Evolutionary conservation across 139 green algal species (phyloP).

Genomic region (Pleodorina starrii): DNA sequence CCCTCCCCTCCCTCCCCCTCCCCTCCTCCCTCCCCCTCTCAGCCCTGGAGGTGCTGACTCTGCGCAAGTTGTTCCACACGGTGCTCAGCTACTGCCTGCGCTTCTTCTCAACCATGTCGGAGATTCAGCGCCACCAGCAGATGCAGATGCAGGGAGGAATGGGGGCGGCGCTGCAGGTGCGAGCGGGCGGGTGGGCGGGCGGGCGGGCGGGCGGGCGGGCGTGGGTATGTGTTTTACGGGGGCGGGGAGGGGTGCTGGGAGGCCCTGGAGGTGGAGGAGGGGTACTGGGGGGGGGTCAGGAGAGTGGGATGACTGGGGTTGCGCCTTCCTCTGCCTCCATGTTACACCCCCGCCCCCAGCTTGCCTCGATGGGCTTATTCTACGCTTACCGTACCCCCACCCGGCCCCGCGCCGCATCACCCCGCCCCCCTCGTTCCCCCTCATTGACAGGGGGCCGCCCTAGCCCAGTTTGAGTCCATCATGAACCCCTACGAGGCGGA

Average conservation of each 20-base stretch:
- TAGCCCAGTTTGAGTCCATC: conserved; percentile 50
- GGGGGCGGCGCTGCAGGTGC: conserved; percentile 28
- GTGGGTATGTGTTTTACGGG: no score
- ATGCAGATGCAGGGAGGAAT: conserved; percentile 40
- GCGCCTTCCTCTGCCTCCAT: no score
- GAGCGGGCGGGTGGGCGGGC: background rate
- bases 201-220: no score
- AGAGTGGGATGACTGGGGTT: no score
- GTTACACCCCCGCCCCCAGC: no score
- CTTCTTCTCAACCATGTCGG: conserved; percentile 24
- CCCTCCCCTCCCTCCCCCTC: no score
- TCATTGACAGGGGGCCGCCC: background rate
- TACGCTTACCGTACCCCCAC: no score
- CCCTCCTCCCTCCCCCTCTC: background rate
- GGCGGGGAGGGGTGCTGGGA: no score
- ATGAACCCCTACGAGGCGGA: conserved; percentile 66
- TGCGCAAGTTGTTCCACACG: conserved; percentile 75
- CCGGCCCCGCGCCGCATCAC: no score
- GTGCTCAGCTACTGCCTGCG: conserved; percentile 73
- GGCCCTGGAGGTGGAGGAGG: no score
- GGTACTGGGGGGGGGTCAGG: no score
- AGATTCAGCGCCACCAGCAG: conserved; percentile 27
- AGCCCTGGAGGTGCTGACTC: conserved; percentile 70
- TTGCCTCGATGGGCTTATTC: no score
- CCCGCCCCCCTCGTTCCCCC: background rate